Conservation (phyloP, 495 filamentous ascomycete genomes). For the Penicillium macrosclerotiorum region DNA sequence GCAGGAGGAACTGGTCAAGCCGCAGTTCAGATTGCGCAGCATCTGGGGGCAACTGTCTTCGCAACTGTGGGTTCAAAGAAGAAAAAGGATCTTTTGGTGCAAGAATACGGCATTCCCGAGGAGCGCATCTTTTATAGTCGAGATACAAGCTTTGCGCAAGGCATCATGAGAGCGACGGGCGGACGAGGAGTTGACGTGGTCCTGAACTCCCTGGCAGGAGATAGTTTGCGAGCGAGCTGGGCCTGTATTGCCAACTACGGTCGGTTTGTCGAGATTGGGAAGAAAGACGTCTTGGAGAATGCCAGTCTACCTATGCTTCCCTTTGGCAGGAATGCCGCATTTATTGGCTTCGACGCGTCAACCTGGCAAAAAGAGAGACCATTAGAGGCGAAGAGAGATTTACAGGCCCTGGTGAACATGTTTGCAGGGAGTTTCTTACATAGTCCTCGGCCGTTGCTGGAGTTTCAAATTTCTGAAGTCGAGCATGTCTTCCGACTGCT, state of each 20-base stretch:
- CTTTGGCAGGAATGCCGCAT: too few species aligned
- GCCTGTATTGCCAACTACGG: slow-evolving; percentile 14
- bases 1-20: slow-evolving; percentile 4
- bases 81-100: neutral
- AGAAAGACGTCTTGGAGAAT: too few species aligned
- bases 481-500: slow-evolving; percentile 8
- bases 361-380: too few species aligned
- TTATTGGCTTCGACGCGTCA: too few species aligned
- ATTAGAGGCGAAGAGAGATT: too few species aligned
- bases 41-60: slow-evolving; percentile 1
- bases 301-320: too few species aligned
- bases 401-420: too few species aligned
- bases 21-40: neutral
- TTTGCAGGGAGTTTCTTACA: too few species aligned
- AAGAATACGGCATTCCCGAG: neutral
- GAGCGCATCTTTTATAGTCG: slow-evolving; percentile 2
- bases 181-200: neutral
- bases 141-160: neutral
- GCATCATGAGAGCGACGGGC: too few species aligned
- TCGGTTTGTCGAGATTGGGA: slow-evolving; percentile 24
- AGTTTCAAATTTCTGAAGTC: too few species aligned
- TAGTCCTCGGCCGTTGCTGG: too few species aligned
- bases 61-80: neutral
- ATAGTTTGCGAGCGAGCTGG: slow-evolving; percentile 24
- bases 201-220: slow-evolving; percentile 27